phyloP scores from a whole-genome alignment of 2,329 filamentous ascomycete genomes.

The Aureobasidium musti region DNA sequence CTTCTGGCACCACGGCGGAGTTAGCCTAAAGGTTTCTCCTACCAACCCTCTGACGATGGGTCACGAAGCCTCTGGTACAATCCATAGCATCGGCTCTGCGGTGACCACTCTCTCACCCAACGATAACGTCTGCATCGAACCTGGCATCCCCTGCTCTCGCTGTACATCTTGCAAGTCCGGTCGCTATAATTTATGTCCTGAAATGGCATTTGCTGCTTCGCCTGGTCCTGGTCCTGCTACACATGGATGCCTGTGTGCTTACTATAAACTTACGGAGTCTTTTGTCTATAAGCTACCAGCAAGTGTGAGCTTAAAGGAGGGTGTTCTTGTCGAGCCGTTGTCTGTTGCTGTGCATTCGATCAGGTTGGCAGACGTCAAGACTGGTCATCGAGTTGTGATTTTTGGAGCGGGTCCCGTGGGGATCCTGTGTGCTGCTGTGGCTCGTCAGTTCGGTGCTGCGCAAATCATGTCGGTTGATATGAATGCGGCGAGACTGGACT shows the following conservation, averaged over 20 bases:
- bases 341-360: constrained; percentile 54
- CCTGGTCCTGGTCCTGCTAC: constrained; percentile 26
- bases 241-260: constrained; percentile 53
- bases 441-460: constrained; percentile 76
- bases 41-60: constrained; percentile 59
- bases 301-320: constrained; percentile 53
- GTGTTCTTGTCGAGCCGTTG: constrained; percentile 56
- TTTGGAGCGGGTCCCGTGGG: constrained; percentile 65
- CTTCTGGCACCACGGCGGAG: constrained; percentile 66
- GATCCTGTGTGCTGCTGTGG: constrained; percentile 82
- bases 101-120: constrained; percentile 61
- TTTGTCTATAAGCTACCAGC: constrained; percentile 53
- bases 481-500: constrained; percentile 73
- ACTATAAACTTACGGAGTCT: constrained; percentile 52
- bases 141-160: constrained; percentile 66
- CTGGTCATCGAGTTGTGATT: constrained; percentile 51
- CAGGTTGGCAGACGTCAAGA: constrained; percentile 47
- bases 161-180: constrained; percentile 52
- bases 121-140: constrained; percentile 73
- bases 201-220: constrained; percentile 35
- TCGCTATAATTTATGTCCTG: constrained; percentile 34
- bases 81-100: constrained; percentile 59
- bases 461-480: constrained; percentile 87
- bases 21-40: constrained; percentile 47
- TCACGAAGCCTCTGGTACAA: constrained; percentile 68